These are phyloP conservation scores for Wolfiporia cocos DNA, from an alignment of 1,284 basidiomycete genomes.

Conservation along the genomic window DNA sequence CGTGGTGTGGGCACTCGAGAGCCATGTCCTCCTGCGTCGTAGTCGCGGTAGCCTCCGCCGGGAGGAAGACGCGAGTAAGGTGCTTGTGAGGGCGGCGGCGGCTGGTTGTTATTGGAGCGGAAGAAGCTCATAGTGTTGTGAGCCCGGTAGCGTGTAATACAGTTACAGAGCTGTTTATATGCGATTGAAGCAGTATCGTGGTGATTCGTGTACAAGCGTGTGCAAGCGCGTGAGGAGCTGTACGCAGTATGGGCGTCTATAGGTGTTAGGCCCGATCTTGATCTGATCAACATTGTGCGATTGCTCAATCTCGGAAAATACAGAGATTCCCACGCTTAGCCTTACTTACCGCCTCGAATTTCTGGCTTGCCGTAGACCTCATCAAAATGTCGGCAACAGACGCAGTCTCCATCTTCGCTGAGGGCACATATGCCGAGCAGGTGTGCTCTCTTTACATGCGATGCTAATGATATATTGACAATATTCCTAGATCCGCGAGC, in stretches of 20 bases:
- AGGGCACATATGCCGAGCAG: conserved; percentile 87
- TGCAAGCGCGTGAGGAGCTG: no score
- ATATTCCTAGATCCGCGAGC: conserved; percentile 63
- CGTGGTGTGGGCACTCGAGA: conserved; percentile 29
- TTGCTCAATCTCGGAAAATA: no score
- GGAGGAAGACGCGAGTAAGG: conserved; percentile 44
- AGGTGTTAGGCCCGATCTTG: no score
- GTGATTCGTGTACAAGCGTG: no score
- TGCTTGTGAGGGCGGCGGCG: conserved; percentile 31
- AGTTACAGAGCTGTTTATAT: no score
- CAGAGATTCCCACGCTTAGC: no score
- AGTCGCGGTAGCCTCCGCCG: conserved; percentile 8
- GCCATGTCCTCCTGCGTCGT: conserved; percentile 3
- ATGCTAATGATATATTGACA: conserved; percentile 6
- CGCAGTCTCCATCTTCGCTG: conserved; percentile 81
- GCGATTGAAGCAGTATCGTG: no score
- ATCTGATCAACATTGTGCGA: no score
- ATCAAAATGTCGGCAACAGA: conserved; percentile 45
- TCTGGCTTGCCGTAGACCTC: background rate
- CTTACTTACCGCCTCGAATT: background rate
- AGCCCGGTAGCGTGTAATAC: no score
- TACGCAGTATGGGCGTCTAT: no score
- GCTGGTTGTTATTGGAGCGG: conserved; percentile 29
- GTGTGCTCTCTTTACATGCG: conserved; percentile 31
- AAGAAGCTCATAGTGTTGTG: conserved; percentile 50